Evolutionary conservation across 805 yeast genomes (phyloP), one percentile per base, ranked within the genome.

Genomic region (Saturnispora bothae): DNA sequence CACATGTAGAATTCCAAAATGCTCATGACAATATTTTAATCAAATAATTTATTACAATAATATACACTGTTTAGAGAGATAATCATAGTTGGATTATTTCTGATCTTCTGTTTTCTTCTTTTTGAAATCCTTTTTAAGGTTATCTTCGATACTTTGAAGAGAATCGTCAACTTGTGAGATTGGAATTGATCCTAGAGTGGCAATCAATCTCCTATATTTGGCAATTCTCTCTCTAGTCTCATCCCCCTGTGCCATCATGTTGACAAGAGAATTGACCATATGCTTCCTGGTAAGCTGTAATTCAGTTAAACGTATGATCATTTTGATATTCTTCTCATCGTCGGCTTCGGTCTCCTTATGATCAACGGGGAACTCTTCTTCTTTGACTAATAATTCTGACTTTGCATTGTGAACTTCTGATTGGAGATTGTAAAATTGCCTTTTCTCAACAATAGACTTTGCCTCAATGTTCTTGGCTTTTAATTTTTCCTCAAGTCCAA

Each of bases 141-240:
- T 55, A 16, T 54, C 56, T 40, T 56, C 62, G 28, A 80, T 74
- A 6, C 77, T 80, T 50, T 78, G 80, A 37, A 80, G 61, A 44
- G 77, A 70, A 33, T 69, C 71, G 51, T 78, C 84, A 29, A 81
- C 81, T 47, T 79, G 83, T 45, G 71, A 72, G 17, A 76, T 68
- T 9, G 73, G 72, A 40, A 82, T 69, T 31, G 76, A 83, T 34
- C 86, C 78, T 45, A 84, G 73, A 36, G 72, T 68, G 39, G 84
- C 70, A 34, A 81, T 78, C 53, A 81, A 65, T 47, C 76, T 69
- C 45, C 84, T 63, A 60, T 79, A 82, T 48, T 77, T 76, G 49
- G 72, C 73, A 60, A 80, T 76, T 47, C 70, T 74, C 18, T 65
- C 61, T 39, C 70, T 74, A 44, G 69, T 55, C 15, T 63, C 43